Evolutionary conservation across 140 eudicot species (phyloP), one percentile per base, ranked within the genome.

Genomic region (Stevia rebaudiana): DNA sequence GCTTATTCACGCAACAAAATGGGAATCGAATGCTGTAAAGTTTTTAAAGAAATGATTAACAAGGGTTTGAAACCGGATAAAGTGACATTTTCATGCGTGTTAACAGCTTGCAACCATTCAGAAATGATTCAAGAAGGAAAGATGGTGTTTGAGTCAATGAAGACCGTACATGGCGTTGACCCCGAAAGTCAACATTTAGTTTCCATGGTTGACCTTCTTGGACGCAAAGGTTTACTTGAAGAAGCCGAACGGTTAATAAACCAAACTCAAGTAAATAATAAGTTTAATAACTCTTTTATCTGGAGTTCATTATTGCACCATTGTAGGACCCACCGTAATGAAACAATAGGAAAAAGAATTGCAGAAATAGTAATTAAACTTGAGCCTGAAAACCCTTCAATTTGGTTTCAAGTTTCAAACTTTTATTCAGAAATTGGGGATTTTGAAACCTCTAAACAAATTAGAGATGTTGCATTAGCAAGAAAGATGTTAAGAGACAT

Each of bases 151-250:
- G 66, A 77, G 47, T 75, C 80, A 4, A 86, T 86, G 97, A 74
- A 41, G 60, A 68, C 51, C 11, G 11, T 76, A 47, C 68, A 78
- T 56, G 83, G 79, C n/a, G 55, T 86, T 19, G 49, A 69, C 50
- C 95, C 92, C 12, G 92, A 86, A 48, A 75, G 75, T 71, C 76
- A 66, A 57, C 97, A 83, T 81, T 77, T 74, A 17, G 68, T 87
- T 41, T 89, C 85, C 61, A 77, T 86, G 89, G 81, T 86, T 65
- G 92, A 89, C 76, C 84, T 89, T 77, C 68, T 81, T 6, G 89
- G 97, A 15, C 85, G 79, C 17, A 81, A 84, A 25, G 97, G 97
- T 67, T 79, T 83, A 36, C 71, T 89, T 11, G 80, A 77, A 61
- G 97, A 89, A 61, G 97, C 92, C 0, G 89, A 79, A 70, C 53